Conservation (phyloP, 805 yeast genomes). For the Jamesozyma piceae region DNA sequence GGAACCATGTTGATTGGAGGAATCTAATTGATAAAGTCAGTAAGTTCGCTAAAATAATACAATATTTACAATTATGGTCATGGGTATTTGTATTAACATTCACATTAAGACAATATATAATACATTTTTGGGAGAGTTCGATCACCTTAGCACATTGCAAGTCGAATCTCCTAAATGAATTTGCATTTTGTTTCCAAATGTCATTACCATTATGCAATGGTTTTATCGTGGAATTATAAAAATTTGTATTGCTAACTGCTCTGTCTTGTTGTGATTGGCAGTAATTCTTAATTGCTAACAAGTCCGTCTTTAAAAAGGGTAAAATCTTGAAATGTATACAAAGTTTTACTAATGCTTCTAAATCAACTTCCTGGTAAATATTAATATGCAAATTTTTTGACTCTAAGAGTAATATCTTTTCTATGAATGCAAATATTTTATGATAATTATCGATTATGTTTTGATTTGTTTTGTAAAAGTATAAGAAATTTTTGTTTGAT, state of each 20-base stretch:
- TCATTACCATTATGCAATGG: not conserved
- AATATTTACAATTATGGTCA: constrained; percentile 17
- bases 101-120: constrained; percentile 58
- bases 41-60: constrained; percentile 29
- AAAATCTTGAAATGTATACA: constrained; percentile 26
- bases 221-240: not conserved
- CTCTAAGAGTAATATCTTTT: not conserved
- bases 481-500: constrained; percentile 29
- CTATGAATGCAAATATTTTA: not conserved
- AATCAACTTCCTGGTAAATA: not conserved
- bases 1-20: constrained; percentile 7
- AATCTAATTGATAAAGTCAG: constrained; percentile 37
- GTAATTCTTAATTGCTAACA: constrained; percentile 21
- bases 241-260: not conserved
- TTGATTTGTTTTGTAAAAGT: constrained; percentile 1
- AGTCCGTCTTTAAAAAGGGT: constrained; percentile 36
- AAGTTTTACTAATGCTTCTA: constrained; percentile 15
- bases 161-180: constrained; percentile 74
- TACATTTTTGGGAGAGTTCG: constrained; percentile 62
- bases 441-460: not conserved
- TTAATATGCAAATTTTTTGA: not conserved
- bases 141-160: constrained; percentile 69
- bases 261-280: constrained; percentile 4
- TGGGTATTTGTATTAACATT: constrained; percentile 20
- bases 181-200: constrained; percentile 43